Percentiles rank a stretch among this genome's conserved stretches.
Evolutionary conservation across 2,329 filamentous ascomycete genomes (phyloP).

Genomic region (Biscogniauxia marginata): DNA sequence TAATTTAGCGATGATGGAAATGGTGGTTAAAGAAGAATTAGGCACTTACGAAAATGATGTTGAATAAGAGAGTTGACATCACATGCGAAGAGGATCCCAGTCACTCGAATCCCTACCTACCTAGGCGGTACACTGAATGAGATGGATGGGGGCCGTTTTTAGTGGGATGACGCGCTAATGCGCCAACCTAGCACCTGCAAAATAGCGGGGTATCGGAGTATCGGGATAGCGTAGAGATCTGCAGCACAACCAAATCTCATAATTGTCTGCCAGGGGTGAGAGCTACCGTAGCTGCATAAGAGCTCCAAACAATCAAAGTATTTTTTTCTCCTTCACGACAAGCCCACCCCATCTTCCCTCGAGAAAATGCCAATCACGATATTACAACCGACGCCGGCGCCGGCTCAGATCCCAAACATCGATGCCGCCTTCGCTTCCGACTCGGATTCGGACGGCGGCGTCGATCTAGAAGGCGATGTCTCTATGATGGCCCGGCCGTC

Average conservation of each 20-base stretch:
- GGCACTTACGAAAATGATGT: background rate
- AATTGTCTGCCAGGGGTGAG: too few relatives aligned
- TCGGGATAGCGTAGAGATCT: too few relatives aligned
- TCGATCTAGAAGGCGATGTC: slow-evolving; percentile 44
- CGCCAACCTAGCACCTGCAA: background rate
- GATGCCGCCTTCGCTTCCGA: slow-evolving; percentile 7
- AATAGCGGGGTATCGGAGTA: slow-evolving; percentile 17
- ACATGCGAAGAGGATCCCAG: slow-evolving; percentile 15
- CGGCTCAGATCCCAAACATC: slow-evolving; percentile 13
- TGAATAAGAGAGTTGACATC: slow-evolving; percentile 3
- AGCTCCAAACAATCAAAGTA: slow-evolving; percentile 16
- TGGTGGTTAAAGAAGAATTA: too few relatives aligned
- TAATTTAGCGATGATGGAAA: background rate
- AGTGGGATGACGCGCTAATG: background rate
- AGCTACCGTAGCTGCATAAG: background rate
- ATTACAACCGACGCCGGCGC: slow-evolving; percentile 27
- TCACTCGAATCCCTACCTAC: too few relatives aligned
- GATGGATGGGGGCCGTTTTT: background rate
- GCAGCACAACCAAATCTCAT: too few relatives aligned
- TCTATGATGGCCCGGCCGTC: slow-evolving; percentile 40
- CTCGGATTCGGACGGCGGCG: slow-evolving; percentile 42
- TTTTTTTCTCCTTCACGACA: slow-evolving; percentile 3
- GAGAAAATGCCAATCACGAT: slow-evolving; percentile 36
- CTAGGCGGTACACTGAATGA: background rate
- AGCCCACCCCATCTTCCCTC: slow-evolving; percentile 1